Evolutionary conservation across 2,329 filamentous ascomycete genomes (phyloP), one percentile per base, ranked within the genome.

Genomic region (Aspergillus phoenicis): DNA sequence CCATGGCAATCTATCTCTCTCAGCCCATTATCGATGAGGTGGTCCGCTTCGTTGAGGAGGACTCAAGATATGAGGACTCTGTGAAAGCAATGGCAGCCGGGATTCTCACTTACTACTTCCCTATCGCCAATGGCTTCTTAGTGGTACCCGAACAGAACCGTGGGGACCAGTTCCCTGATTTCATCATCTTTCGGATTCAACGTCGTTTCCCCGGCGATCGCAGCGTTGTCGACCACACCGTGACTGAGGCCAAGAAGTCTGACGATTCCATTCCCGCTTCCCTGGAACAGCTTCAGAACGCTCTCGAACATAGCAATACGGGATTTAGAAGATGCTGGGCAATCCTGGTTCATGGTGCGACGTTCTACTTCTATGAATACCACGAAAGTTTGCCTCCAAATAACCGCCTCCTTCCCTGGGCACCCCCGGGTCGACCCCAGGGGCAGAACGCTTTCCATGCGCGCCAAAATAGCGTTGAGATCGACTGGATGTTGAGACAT

Each of bases 41-140:
- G 6, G 8, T 57, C 8, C 8, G 20, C 28, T 39, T 22, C 5
- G 55, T 57, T 6, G 45, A 48, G 22, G n/a, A 38, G 6, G 45
- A 57, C 10, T 24, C 55, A 5, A 20, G 2, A 2, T 24, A 57
- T 15, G 30, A 30, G 5, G 17, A 61, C 33, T 17, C 53, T 5
- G 51, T 58, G 5, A 64, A 64, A 24, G 55, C 59, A 20, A 52
- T 64, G 55, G 43, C 55, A 13, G 33, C 26, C 4, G 51, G 43
- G 15, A 41, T 59, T 20, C 59, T 59, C 10, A 57, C 41, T 26
- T 51, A 62, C 17, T 57, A 62, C 38, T 64, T 64, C 24, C 43
- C 45, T 6, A 15, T 47, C 1, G 17, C 33, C 4, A 36, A 59
- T 20, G 59, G 59, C 4, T 64, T 13, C 1, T 17, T 39, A 11